Evolutionary conservation across 2,329 filamentous ascomycete species (phyloP).

Genomic region (Aureobasidium vineae): DNA sequence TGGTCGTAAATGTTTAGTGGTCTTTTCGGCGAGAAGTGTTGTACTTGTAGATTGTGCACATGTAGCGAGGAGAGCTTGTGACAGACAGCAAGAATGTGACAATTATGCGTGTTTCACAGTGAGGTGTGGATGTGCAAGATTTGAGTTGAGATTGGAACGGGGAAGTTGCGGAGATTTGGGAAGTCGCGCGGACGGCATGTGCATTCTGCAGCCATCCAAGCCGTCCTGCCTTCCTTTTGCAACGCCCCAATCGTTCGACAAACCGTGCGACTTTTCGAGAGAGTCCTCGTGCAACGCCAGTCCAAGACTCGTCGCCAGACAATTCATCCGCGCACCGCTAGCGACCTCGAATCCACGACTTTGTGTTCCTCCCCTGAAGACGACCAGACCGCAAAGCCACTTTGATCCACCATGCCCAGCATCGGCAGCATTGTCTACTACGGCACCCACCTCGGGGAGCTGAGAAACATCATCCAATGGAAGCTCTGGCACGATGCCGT

Average conservation of each 20-base stretch:
- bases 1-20: neutral
- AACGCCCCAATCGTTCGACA: constrained; percentile 18
- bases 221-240: neutral
- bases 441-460: constrained; percentile 38
- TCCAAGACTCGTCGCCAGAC: neutral
- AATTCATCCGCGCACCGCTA: neutral
- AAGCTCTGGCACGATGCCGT: constrained; percentile 96
- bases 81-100: neutral
- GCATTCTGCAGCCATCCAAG: neutral
- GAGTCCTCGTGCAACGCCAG: neutral
- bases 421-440: constrained; percentile 36
- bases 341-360: neutral
- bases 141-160: constrained; percentile 22
- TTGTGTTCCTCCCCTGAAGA: neutral
- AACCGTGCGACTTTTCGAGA: constrained; percentile 12
- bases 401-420: constrained; percentile 27
- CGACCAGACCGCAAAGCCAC: neutral
- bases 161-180: constrained; percentile 19
- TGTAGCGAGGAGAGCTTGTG: neutral
- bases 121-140: neutral
- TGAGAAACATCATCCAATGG: constrained; percentile 44
- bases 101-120: constrained; percentile 7
- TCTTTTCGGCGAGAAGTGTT: neutral
- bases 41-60: neutral
- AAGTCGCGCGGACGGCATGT: constrained; percentile 3